Evolutionary conservation across 2,329 filamentous ascomycete species (phyloP).

Genomic region (Hirsutella thompsonii): DNA sequence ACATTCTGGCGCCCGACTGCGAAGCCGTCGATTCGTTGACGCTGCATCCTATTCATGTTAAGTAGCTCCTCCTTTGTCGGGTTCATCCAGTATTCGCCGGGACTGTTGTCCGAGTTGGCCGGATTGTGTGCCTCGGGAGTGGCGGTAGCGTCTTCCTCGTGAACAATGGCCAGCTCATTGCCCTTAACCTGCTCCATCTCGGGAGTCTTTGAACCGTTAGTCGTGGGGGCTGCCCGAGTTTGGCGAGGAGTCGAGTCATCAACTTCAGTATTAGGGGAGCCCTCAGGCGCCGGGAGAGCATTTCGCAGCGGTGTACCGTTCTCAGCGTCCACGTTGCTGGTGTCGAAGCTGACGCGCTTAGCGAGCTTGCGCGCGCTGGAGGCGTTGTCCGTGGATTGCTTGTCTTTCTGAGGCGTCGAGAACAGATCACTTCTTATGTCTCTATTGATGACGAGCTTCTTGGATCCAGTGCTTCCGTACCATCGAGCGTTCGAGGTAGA

Average conservation of each 20-base stretch:
- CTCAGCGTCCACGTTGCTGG: conserved; percentile 32
- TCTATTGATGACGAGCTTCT: conserved; percentile 87
- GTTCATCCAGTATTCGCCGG: conserved; percentile 78
- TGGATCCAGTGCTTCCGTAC: conserved; percentile 59
- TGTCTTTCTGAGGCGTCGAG: conserved; percentile 44
- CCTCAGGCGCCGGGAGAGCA: conserved; percentile 21
- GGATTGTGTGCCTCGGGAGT: conserved; percentile 13
- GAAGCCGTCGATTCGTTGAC: conserved; percentile 61
- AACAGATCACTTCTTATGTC: conserved; percentile 65
- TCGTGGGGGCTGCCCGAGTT: conserved; percentile 33
- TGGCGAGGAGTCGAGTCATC: conserved; percentile 31
- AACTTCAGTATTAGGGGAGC: conserved; percentile 14
- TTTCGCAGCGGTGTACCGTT: conserved; percentile 20
- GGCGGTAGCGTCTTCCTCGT: conserved; percentile 46
- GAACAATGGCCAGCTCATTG: conserved; percentile 67
- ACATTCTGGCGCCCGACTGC: conserved; percentile 72
- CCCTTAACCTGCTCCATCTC: conserved; percentile 63
- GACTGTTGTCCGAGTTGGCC: conserved; percentile 29
- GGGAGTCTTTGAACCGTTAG: conserved; percentile 26
- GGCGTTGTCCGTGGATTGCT: conserved; percentile 23
- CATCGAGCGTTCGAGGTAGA: conserved; percentile 49
- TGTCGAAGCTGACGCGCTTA: conserved; percentile 90
- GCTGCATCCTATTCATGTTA: conserved; percentile 68
- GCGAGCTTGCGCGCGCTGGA: conserved; percentile 44
- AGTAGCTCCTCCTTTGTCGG: conserved; percentile 64